These are phyloP conservation scores for Macrocybe gigantea DNA, from an alignment of 768 basidiomycete species.

Conservation along the genomic window DNA sequence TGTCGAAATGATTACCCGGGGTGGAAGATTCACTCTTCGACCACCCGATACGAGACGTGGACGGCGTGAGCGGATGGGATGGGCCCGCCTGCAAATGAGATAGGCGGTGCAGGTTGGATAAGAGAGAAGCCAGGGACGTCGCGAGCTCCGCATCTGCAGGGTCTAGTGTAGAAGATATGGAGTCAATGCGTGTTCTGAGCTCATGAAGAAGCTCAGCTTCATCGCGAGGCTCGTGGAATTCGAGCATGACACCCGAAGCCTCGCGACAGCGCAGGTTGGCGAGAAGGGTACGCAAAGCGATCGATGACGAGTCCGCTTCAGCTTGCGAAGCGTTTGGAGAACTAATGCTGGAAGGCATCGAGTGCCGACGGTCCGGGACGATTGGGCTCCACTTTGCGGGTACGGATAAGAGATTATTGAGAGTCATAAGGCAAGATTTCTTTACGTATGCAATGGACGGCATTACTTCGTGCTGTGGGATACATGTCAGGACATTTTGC, in stretches of 20 bases:
- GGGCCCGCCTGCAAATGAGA: constrained; percentile 32
- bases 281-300: constrained; percentile 58
- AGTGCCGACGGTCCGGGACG: constrained; percentile 54
- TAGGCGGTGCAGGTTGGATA: constrained; percentile 63
- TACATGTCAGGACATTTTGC: neutral
- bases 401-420: constrained; percentile 61
- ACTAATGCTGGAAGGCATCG: constrained; percentile 45
- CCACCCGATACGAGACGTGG: neutral
- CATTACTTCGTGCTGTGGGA: constrained; percentile 50
- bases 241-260: constrained; percentile 37
- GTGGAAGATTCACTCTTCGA: constrained; percentile 1
- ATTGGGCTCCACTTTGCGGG: constrained; percentile 47
- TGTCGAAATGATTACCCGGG: constrained; percentile 43
- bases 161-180: constrained; percentile 35
- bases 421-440: constrained; percentile 66
- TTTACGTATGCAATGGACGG: constrained; percentile 73
- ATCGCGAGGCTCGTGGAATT: constrained; percentile 29
- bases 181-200: constrained; percentile 48
- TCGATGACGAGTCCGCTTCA: constrained; percentile 33
- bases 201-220: constrained; percentile 56
- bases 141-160: constrained; percentile 57
- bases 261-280: constrained; percentile 53
- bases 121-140: constrained; percentile 60
- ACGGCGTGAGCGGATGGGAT: constrained; percentile 7
- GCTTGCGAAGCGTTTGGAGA: constrained; percentile 21